Base-by-base conservation (phyloP, 768 basidiomycete genomes). In the Calocybe indica region DNA sequence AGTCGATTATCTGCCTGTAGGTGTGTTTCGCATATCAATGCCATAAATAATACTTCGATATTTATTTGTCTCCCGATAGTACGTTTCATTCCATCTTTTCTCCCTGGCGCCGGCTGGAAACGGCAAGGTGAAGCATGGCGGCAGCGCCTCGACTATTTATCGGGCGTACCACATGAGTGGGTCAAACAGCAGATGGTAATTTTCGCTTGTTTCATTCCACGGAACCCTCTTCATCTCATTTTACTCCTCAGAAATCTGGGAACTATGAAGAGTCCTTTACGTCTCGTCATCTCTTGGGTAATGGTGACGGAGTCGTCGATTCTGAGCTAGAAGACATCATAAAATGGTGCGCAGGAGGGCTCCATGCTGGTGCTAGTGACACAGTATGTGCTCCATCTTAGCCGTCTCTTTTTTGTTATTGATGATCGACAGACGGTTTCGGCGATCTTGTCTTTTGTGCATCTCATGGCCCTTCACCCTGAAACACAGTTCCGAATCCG, bases 61-160 rank as follows among this genome's bases (percentile, higher is more conserved):
- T 48, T 7, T 42, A 39, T 10, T 6, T 12, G 41, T 30, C 33
- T 33, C 5, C 38, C 15, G 2, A 9, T 31, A 74, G 72, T 79
- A 14, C 74, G 75, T 29, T 70, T 73, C 43, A 48, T 79, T n/a
- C 79, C 79, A 2, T 60, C 67, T 2, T 79, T 63, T 58, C 55
- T 80, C 30, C 79, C 79, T 6, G 74, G 75, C 9, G 69, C 71
- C 5, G 60, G 53, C 0, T 80, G 76, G 65, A 74, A 74, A 50
- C 67, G 70, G 5, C 67, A 73, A 56, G 78, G 72, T 29, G 57
- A 63, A 10, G 55, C 43, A 28, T 79, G 75, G 75, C 52, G 56
- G 49, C 52, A 56, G 52, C 68, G 67, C 47, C 61, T 64, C 43
- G 60, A 55, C 34, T 55, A 56, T 51, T 64, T 62, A 51, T 74